Evolutionary conservation across 2,329 filamentous ascomycete species (phyloP).

Genomic region (Cordyceps militaris): DNA sequence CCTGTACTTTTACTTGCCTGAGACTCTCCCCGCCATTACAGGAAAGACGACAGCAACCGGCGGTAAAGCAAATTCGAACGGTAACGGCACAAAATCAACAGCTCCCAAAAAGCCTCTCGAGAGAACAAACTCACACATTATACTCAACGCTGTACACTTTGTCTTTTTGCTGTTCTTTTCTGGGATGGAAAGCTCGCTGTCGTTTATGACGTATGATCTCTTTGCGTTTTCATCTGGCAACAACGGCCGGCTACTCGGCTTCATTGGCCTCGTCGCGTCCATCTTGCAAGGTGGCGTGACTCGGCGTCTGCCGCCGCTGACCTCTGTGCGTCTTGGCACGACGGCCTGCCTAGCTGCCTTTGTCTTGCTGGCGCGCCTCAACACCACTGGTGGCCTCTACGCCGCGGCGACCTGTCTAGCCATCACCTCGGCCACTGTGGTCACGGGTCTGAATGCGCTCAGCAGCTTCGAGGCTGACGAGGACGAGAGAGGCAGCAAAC

Average conservation of each 20-base stretch:
- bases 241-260: constrained; percentile 81
- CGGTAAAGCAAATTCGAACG: constrained; percentile 16
- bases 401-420: constrained; percentile 76
- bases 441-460: constrained; percentile 85
- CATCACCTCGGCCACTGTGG: constrained; percentile 87
- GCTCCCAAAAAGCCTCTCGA: constrained; percentile 21
- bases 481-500: constrained; percentile 74
- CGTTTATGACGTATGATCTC: constrained; percentile 94
- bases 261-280: constrained; percentile 84
- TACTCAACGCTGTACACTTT: constrained; percentile 83
- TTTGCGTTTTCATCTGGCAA: constrained; percentile 74
- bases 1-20: constrained; percentile 75
- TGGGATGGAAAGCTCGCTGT: constrained; percentile 94
- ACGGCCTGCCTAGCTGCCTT: constrained; percentile 73
- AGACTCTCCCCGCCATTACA: constrained; percentile 65
- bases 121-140: constrained; percentile 72
- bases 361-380: constrained; percentile 64
- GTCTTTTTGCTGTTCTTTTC: constrained; percentile 94
- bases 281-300: constrained; percentile 92
- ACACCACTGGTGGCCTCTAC: constrained; percentile 66
- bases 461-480: constrained; percentile 82
- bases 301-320: constrained; percentile 71
- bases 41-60: constrained; percentile 20
- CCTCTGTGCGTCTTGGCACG: constrained; percentile 74
- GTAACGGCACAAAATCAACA: constrained; percentile 19